A percentile compares a stretch with the other conserved stretches of the same genome.
phyloP scores from a whole-genome alignment of 148 eudicot species.

The Gaultheria prostrata region DNA sequence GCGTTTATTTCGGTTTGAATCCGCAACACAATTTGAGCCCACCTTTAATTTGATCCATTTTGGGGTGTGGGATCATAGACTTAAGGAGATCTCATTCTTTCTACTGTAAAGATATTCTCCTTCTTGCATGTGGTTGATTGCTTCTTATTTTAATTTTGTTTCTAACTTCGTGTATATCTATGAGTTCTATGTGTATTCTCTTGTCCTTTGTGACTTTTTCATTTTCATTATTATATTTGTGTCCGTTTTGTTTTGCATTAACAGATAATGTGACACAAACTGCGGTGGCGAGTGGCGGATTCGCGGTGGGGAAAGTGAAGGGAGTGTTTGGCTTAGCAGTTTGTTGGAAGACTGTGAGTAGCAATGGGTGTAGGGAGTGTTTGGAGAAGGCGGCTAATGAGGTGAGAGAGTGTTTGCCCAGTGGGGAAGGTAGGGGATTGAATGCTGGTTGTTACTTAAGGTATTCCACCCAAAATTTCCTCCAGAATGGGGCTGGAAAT shows the following conservation, averaged over 20 bases:
- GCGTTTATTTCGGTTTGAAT: background rate
- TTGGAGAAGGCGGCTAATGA: conserved; percentile 38
- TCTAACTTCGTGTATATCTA: background rate
- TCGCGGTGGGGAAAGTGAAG: conserved; percentile 27
- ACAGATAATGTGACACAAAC: conserved; percentile 18
- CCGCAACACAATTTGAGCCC: background rate
- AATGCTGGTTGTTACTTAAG: conserved; percentile 56
- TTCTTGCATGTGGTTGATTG: background rate
- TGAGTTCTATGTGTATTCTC: background rate
- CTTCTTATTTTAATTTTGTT: background rate
- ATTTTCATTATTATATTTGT: background rate
- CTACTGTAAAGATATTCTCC: background rate
- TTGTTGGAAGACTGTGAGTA: conserved; percentile 49
- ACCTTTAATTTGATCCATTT: background rate
- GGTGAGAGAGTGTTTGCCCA: conserved; percentile 33
- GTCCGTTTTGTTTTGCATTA: background rate
- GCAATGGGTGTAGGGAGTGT: conserved; percentile 39
- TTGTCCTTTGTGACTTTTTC: background rate
- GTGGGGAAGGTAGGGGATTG: conserved; percentile 45
- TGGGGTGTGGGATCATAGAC: background rate
- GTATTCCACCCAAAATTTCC: conserved; percentile 46
- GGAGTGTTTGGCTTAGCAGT: conserved; percentile 56
- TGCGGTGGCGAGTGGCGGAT: conserved; percentile 28
- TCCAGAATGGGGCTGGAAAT: conserved; percentile 15
- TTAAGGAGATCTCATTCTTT: background rate